These are phyloP conservation scores for Meira miltonrushii DNA, from an alignment of 1,284 basidiomycete genomes.

Conservation along the genomic window DNA sequence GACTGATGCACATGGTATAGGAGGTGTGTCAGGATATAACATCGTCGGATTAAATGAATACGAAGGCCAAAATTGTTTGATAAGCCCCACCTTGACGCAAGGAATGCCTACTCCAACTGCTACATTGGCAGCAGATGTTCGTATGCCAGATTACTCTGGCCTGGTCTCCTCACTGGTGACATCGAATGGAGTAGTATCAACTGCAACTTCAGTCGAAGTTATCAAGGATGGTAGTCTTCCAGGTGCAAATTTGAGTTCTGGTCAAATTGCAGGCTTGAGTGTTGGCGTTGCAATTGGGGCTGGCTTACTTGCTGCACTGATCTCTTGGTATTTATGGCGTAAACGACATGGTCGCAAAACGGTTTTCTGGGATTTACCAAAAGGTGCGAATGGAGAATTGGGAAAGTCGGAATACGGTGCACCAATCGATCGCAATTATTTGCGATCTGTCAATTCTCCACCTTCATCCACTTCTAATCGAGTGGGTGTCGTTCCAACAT, in stretches of 20 bases:
- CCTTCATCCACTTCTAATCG: too few species aligned
- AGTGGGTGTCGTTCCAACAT: neutral
- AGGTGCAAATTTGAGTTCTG: slow-evolving; percentile 1
- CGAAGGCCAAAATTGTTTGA: slow-evolving; percentile 18
- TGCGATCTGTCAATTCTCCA: neutral
- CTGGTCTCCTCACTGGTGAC: slow-evolving; percentile 28
- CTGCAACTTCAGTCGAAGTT: slow-evolving; percentile 27
- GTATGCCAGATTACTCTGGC: slow-evolving; percentile 26
- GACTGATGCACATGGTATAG: slow-evolving; percentile 22
- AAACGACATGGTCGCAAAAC: slow-evolving; percentile 20
- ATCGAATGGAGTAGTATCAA: slow-evolving; percentile 19
- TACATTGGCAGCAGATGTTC: slow-evolving; percentile 11
- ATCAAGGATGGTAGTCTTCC: slow-evolving; percentile 20
- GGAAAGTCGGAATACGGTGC: neutral
- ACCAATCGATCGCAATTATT: slow-evolving; percentile 11
- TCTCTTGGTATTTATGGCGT: slow-evolving; percentile 27
- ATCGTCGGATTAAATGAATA: slow-evolving; percentile 28
- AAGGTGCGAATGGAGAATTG: slow-evolving; percentile 2
- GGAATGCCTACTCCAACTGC: slow-evolving; percentile 22
- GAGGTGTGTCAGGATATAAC: slow-evolving; percentile 28
- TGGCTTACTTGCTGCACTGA: slow-evolving; percentile 18
- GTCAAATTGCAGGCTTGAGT: slow-evolving; percentile 14
- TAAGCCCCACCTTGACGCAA: slow-evolving; percentile 12
- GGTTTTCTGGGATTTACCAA: slow-evolving; percentile 14
- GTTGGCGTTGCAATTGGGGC: slow-evolving; percentile 21